Percentiles rank a stretch among this genome's conserved stretches.
These are phyloP conservation scores for Boletus sp. DNA, from an alignment of 1,284 basidiomycete species.

Conservation along the genomic window DNA sequence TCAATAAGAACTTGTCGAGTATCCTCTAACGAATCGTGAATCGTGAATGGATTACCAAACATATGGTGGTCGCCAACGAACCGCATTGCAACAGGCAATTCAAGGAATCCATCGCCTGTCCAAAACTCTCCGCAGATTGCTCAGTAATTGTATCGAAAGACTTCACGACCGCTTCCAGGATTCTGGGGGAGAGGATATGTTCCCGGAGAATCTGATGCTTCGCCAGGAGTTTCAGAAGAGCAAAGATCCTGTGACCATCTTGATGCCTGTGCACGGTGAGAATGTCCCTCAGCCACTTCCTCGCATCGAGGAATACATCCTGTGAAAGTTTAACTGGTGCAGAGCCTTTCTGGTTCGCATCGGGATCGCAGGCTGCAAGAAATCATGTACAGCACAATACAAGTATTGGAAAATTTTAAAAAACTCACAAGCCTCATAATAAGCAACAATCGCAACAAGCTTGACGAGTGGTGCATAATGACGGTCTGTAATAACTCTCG, in stretches of 20 bases:
- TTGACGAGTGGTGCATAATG: constrained; percentile 17
- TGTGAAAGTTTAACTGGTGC: background rate
- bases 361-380: constrained; percentile 14
- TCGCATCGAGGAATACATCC: constrained; percentile 12
- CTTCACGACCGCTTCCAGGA: constrained; percentile 19
- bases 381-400: background rate
- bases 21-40: constrained; percentile 17
- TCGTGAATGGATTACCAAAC: too few species aligned
- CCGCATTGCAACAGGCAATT: constrained; percentile 26
- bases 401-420: too few species aligned
- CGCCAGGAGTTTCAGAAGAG: constrained; percentile 26
- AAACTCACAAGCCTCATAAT: constrained; percentile 31
- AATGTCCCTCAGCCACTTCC: constrained; percentile 16
- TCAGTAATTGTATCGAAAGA: constrained; percentile 20
- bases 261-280: constrained; percentile 14
- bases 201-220: constrained; percentile 23
- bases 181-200: constrained; percentile 18
- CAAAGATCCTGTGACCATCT: constrained; percentile 24
- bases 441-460: constrained; percentile 30
- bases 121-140: constrained; percentile 15
- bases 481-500: constrained; percentile 15
- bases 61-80: constrained; percentile 14
- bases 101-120: constrained; percentile 27
- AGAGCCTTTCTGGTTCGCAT: background rate
- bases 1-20: constrained; percentile 9